Base-by-base conservation (phyloP, 2,329 filamentous ascomycete species). In the Aspergillus melleus region DNA sequence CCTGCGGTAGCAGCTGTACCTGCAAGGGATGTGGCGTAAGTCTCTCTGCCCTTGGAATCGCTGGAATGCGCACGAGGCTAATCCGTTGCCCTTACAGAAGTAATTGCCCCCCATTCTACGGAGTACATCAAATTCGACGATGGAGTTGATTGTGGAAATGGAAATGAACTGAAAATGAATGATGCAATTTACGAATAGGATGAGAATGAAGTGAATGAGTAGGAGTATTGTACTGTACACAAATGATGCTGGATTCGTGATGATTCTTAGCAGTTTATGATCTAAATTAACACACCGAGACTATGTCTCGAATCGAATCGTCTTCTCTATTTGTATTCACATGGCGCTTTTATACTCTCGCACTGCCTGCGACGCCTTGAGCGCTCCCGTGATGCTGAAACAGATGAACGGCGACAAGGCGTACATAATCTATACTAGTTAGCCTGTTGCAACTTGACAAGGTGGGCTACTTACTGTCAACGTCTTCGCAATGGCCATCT, bases 401-500 rank as follows among this genome's bases (percentile, higher is more conserved):
- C 69, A 71, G 19, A 73, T 60, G 20, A 70, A 59, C 6, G 71
- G 73, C 49, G 71, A 74, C 4, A 74, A 60, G 8, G 64, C 66
- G 62, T 76, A 75, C 59, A 72, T 69, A 11, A 70, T 64, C 72
- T 73, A 51, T 1, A 29, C 4, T 14, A 4, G 47, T 61, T n/a
- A 66, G 61, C 19, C 10, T 4, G 5, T 14, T 12, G 10, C 11
- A 36, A 16, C 16, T 42, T 42, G 19, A 42, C 16, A 42, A n/a
- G 14, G 16, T n/a, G 36, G 14, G 9, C n/a, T 42, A n/a, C 76
- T 66, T 66, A 81, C 79, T 24, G 78, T 80, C 66, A 84, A 68
- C 29, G 83, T 79, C 61, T 84, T 84, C 1, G 82, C 81, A 65
- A 85, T 81, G 12, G 76, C 77, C 78, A 83, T 80, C 72, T 83